A percentile compares a stretch with the other conserved stretches of the same genome.
Conservation (phyloP, 306 rosid species). For the Comarum palustre region DNA sequence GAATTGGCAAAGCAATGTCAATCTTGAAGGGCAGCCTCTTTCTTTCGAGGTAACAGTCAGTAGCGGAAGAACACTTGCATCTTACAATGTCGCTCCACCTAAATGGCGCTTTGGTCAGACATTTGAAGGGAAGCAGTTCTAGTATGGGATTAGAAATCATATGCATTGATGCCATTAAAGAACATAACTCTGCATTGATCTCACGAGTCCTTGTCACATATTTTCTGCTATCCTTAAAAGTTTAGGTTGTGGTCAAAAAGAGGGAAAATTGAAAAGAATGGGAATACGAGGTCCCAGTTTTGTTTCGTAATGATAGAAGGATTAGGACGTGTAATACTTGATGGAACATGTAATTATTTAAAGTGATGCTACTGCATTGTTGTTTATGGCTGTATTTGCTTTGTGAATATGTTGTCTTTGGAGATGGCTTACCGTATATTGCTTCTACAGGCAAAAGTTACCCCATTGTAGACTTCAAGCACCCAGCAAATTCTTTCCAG, state of each 20-base stretch:
- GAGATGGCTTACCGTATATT: not conserved
- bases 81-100: slow-evolving; percentile 77
- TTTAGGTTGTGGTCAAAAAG: slow-evolving; percentile 27
- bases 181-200: slow-evolving; percentile 31
- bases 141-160: slow-evolving; percentile 21
- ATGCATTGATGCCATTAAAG: slow-evolving; percentile 1
- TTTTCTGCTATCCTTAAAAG: slow-evolving; percentile 20
- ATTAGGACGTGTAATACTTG: slow-evolving; percentile 16
- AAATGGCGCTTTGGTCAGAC: slow-evolving; percentile 85
- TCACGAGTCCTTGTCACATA: slow-evolving; percentile 19
- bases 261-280: slow-evolving; percentile 17
- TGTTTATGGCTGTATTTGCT: slow-evolving; percentile 4
- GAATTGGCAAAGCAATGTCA: slow-evolving; percentile 77
- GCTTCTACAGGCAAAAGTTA: slow-evolving; percentile 13
- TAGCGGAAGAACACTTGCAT: slow-evolving; percentile 65
- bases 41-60: slow-evolving; percentile 83
- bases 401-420: not conserved
- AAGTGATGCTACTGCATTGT: slow-evolving; percentile 12
- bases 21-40: slow-evolving; percentile 77
- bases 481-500: too few relatives aligned
- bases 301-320: slow-evolving; percentile 27
- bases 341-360: slow-evolving; percentile 31
- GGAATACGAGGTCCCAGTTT: slow-evolving; percentile 27
- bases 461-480: too few relatives aligned
- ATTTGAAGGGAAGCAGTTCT: slow-evolving; percentile 83